Evolutionary conservation across 345 rosid genomes (phyloP).

Genomic region (Syzygium aromaticum): DNA sequence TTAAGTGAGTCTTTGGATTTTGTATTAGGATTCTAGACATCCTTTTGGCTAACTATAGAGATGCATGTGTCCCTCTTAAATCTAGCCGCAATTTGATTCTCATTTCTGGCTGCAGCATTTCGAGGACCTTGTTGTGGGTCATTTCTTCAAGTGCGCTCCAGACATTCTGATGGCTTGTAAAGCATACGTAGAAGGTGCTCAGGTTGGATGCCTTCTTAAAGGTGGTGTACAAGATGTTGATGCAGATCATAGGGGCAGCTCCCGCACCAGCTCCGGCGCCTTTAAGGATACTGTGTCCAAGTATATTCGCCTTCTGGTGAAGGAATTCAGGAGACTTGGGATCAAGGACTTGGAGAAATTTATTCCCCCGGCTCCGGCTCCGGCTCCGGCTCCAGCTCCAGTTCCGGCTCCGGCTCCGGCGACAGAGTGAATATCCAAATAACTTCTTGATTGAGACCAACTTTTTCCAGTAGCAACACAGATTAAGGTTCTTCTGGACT

Average conservation of each 20-base stretch:
- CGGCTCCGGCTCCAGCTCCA: background rate
- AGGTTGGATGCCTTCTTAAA: constrained; percentile 46
- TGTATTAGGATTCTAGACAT: background rate
- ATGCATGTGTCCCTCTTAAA: background rate
- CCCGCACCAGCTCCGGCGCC: background rate
- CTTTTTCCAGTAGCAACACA: background rate
- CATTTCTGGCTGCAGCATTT: constrained; percentile 52
- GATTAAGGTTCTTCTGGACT: background rate
- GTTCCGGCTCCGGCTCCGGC: background rate
- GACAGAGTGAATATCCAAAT: background rate
- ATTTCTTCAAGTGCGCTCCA: constrained; percentile 51
- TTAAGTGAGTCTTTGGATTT: background rate
- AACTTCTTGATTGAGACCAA: background rate
- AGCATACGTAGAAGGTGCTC: constrained; percentile 67
- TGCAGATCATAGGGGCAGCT: constrained; percentile 33
- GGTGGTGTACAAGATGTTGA: constrained; percentile 50
- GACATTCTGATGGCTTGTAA: constrained; percentile 66
- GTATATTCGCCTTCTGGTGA: constrained; percentile 27
- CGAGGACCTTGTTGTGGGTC: constrained; percentile 63
- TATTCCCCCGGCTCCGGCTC: background rate
- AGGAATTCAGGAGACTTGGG: constrained; percentile 44
- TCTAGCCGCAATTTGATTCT: background rate
- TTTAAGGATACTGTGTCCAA: constrained; percentile 33
- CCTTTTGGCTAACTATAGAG: background rate
- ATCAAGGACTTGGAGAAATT: constrained; percentile 28